Conservation (phyloP, 2,329 filamentous ascomycete genomes). For the Phialocephala subalpina region DNA sequence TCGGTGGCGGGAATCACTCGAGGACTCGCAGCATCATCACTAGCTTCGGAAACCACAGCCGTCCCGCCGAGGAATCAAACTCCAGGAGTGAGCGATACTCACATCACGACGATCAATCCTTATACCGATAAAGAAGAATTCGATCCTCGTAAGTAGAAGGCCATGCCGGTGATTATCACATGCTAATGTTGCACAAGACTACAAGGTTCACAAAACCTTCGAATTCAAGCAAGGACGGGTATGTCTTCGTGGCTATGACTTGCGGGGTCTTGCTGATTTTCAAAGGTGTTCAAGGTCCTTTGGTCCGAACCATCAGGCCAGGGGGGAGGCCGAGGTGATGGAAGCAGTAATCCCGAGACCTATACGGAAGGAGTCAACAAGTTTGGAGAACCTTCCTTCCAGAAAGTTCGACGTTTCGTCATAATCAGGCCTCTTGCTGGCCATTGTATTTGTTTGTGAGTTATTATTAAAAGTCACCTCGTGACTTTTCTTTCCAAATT, state of each 20-base stretch:
- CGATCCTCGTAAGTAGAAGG: slow-evolving; percentile 19
- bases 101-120: slow-evolving; percentile 23
- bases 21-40: not conserved
- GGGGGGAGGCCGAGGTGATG: not conserved
- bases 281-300: slow-evolving; percentile 26
- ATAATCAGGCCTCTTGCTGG: slow-evolving; percentile 22
- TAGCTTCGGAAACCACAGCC: not conserved
- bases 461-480: not conserved
- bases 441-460: slow-evolving; percentile 34
- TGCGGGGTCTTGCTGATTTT: slow-evolving; percentile 22
- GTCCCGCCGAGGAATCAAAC: not conserved
- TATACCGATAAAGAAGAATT: slow-evolving; percentile 13
- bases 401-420: slow-evolving; percentile 33
- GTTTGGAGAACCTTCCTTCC: not conserved
- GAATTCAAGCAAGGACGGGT: slow-evolving; percentile 25
- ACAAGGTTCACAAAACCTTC: slow-evolving; percentile 15
- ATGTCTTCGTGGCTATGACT: not conserved
- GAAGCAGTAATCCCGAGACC: not conserved
- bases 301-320: slow-evolving; percentile 23
- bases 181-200: slow-evolving; percentile 18
- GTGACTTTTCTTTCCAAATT: not conserved
- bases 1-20: not conserved
- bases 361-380: not conserved
- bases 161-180: not conserved
- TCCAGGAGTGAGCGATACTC: not conserved